Percentiles rank a stretch among this genome's conserved stretches.
phyloP scores from a whole-genome alignment of 768 basidiomycete genomes.

The Rhizopogon roseolus region DNA sequence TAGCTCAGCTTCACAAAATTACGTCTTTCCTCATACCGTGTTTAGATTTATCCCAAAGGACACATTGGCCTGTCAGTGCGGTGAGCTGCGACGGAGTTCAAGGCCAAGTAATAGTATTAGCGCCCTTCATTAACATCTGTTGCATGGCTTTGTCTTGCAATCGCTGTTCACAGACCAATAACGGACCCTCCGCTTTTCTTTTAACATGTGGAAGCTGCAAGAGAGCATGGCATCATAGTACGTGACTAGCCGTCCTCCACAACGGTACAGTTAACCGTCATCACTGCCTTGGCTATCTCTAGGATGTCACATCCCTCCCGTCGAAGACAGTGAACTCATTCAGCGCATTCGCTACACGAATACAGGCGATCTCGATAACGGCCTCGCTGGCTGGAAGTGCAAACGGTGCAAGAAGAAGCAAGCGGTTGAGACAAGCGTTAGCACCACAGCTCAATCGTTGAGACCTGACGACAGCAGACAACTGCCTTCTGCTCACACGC shows the following conservation, averaged over 20 bases:
- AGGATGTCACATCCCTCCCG: conserved; percentile 30
- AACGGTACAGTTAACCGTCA: no score
- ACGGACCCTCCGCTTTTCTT: conserved; percentile 24
- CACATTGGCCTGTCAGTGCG: no score
- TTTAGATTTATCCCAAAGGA: no score
- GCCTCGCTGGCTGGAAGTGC: conserved; percentile 23
- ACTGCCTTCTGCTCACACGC: not conserved
- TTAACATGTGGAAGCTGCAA: conserved; percentile 28
- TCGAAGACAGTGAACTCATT: conserved; percentile 22
- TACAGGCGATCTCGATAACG: conserved; percentile 16
- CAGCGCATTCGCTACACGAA: conserved; percentile 19
- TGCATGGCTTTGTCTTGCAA: conserved; percentile 11
- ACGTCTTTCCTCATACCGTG: no score
- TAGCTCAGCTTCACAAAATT: no score
- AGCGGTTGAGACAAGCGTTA: not conserved
- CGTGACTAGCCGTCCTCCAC: not conserved
- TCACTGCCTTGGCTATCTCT: not conserved
- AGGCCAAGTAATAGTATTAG: no score
- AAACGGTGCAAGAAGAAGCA: conserved; percentile 24
- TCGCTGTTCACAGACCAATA: conserved; percentile 21
- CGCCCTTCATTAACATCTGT: no score
- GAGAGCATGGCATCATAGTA: conserved; percentile 32
- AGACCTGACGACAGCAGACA: not conserved
- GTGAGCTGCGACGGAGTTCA: no score
- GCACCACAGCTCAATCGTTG: not conserved